Evolutionary conservation across 1,284 basidiomycete genomes (phyloP).

Genomic region (Phylloporus gajari): DNA sequence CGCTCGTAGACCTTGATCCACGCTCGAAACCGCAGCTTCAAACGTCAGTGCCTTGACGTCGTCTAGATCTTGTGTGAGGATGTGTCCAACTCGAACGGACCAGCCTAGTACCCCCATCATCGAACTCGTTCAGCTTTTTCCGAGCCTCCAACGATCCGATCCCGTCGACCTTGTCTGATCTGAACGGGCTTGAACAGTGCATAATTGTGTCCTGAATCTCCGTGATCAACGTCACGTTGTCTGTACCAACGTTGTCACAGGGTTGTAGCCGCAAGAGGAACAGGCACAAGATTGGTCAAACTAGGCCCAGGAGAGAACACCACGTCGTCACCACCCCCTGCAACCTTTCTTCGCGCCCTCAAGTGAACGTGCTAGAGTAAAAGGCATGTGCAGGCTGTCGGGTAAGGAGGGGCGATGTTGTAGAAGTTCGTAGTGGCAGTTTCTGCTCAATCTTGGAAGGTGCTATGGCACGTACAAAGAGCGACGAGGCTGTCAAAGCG

Average conservation of each 20-base stretch:
- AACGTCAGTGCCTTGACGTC: background rate
- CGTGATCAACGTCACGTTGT: constrained; percentile 7
- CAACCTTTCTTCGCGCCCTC: constrained; percentile 27
- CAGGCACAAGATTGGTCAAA: constrained; percentile 10
- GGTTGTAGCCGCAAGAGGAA: background rate
- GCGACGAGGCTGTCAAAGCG: constrained; percentile 4
- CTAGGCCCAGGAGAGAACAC: constrained; percentile 5
- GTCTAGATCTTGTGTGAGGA: background rate
- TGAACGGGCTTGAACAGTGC: background rate
- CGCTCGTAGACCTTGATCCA: background rate
- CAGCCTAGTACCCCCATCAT: background rate
- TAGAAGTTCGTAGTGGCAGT: background rate
- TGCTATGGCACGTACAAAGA: background rate
- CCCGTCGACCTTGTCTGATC: constrained; percentile 2
- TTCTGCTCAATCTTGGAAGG: constrained; percentile 7
- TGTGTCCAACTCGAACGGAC: background rate
- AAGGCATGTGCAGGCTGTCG: constrained; percentile 15
- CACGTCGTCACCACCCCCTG: constrained; percentile 16
- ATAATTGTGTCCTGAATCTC: constrained; percentile 10
- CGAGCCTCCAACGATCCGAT: constrained; percentile 7
- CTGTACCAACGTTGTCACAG: constrained; percentile 13
- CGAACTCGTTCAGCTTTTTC: constrained; percentile 1
- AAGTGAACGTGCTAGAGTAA: constrained; percentile 29
- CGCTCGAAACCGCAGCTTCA: background rate
- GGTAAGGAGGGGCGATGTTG: background rate